These are phyloP conservation scores for Kodamaea alishanica DNA, from an alignment of 1,139 yeast species.

Conservation along the genomic window DNA sequence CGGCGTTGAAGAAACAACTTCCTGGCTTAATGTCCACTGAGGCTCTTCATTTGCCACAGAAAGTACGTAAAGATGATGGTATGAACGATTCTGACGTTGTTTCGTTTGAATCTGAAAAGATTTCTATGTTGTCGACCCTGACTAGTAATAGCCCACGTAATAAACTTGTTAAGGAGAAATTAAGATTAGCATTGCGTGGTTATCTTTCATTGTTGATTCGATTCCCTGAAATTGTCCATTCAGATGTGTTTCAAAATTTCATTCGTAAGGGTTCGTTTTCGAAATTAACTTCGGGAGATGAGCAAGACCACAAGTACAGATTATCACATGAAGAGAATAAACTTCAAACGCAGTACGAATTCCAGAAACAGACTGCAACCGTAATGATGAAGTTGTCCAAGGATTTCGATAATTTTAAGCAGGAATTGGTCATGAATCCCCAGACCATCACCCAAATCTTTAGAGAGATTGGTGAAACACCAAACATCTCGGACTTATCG, in stretches of 20 bases:
- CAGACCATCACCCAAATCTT: conserved; percentile 49
- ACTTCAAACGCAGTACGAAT: conserved; percentile 62
- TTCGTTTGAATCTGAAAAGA: neutral
- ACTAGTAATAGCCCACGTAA: neutral
- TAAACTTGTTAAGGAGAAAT: conserved; percentile 48
- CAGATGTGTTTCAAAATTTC: conserved; percentile 51
- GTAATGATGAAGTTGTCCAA: conserved; percentile 41
- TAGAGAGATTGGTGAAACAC: conserved; percentile 56
- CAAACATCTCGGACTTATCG: conserved; percentile 57
- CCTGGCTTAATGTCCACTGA: conserved; percentile 72
- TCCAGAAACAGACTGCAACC: conserved; percentile 61
- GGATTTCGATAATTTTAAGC: conserved; percentile 55
- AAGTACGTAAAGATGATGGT: conserved; percentile 43
- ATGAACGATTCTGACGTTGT: conserved; percentile 3
- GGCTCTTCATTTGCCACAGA: conserved; percentile 49
- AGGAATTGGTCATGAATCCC: conserved; percentile 48
- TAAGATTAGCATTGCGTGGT: conserved; percentile 72
- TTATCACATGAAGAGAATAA: conserved; percentile 58
- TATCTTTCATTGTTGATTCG: conserved; percentile 54
- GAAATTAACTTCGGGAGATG: conserved; percentile 37
- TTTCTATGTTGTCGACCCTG: conserved; percentile 33
- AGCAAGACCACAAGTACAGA: conserved; percentile 54
- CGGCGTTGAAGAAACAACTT: conserved; percentile 46
- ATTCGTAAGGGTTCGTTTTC: conserved; percentile 36
- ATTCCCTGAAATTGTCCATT: conserved; percentile 54